Evolutionary conservation across 2,329 filamentous ascomycete genomes (phyloP), one percentile per base, ranked within the genome.

Genomic region (Diaporthe aspalathi): DNA sequence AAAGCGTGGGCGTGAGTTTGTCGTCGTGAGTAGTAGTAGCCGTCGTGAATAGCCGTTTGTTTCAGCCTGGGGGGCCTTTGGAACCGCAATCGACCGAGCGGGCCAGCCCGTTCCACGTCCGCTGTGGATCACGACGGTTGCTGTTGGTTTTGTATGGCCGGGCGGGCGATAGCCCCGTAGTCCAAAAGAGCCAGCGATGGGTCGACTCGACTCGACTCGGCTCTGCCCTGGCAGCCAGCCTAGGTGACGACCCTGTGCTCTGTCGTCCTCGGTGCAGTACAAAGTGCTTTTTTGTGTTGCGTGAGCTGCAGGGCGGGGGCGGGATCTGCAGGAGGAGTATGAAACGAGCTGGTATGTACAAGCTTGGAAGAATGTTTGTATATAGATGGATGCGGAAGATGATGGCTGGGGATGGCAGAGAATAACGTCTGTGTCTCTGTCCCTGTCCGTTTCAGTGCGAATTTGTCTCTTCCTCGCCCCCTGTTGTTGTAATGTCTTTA

Each of bases 71-170:
- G 38, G 47, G 32, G 2, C 5, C 16, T 53, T 8, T 5, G 9
- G 35, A 12, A 38, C 35, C 35, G 35, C 35, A 35, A 45, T 29
- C 17, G 35, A 43, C 35, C 20, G 52, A 45, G 38, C 66, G 66
- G 66, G 66, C 66, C 52, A 57, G 66, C 66, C 66, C 66, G 66
- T 68, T 57, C 47, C 52, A 49, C 40, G 29, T 38, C 29, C 16
- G 40, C 29, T 27, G 66, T 49, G 40, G 66, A 68, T 50, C 66
- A 49, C 52, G 40, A 49, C 32, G 43, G 32, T 57, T 47, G 29
- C 66, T 49, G 65, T 38, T 24, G 14, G n/a, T 40, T 24, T 24
- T 56, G 40, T 22, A 45, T 56, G 47, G 35, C 60, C 60, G 60
- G 60, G 35, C 43, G 43, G 29, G 54, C 35, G 22, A 20, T 32